Conservation (phyloP, 805 yeast species). For the Myxozyma neotropica region DNA sequence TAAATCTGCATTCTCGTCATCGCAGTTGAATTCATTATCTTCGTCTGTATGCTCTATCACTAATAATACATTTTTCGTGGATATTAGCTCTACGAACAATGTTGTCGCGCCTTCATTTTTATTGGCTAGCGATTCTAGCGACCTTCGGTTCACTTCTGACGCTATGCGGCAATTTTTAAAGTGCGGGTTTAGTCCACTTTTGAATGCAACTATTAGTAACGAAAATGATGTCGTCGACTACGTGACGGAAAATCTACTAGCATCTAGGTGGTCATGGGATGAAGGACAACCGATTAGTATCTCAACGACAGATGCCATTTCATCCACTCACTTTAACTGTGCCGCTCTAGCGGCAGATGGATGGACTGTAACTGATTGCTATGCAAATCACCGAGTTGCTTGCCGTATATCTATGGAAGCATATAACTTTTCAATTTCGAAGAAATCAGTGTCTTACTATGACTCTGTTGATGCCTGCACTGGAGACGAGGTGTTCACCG, state of each 20-base stretch:
- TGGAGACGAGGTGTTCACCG: constrained; percentile 21
- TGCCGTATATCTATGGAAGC: constrained; percentile 54
- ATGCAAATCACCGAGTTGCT: constrained; percentile 52
- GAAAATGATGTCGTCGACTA: constrained; percentile 27
- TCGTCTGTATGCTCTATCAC: constrained; percentile 15
- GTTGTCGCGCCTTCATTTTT: constrained; percentile 43
- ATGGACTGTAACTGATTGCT: constrained; percentile 73
- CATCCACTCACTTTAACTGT: constrained; percentile 44
- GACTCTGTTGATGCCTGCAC: constrained; percentile 35
- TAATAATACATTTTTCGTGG: not conserved
- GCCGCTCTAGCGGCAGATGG: constrained; percentile 51
- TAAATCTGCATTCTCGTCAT: constrained; percentile 7
- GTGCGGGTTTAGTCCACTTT: constrained; percentile 70
- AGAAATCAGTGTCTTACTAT: constrained; percentile 43
- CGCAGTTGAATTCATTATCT: not conserved
- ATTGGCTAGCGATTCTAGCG: constrained; percentile 47
- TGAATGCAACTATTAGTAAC: constrained; percentile 46
- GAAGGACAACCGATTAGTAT: constrained; percentile 53
- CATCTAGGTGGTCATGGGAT: constrained; percentile 76
- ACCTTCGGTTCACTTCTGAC: constrained; percentile 45
- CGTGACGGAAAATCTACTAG: constrained; percentile 32
- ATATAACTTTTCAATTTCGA: constrained; percentile 41
- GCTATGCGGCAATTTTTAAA: constrained; percentile 47
- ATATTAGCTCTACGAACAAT: not conserved
- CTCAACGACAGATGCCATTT: constrained; percentile 14